Conservation (phyloP, 2,329 filamentous ascomycete species). For the Penicillium olsonii region DNA sequence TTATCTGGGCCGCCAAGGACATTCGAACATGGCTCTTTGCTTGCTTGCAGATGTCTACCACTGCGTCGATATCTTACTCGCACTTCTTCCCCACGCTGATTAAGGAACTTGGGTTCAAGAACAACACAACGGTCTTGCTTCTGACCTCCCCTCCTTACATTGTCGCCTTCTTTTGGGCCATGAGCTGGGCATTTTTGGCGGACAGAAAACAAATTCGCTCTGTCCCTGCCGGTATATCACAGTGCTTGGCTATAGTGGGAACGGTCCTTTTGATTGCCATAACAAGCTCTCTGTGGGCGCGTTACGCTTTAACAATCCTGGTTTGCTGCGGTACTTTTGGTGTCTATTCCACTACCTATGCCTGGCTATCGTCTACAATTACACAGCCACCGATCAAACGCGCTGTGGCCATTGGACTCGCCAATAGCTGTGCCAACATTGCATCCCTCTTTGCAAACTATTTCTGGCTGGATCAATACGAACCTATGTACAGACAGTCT, state of each 20-base stretch:
- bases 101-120: slow-evolving; percentile 14
- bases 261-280: slow-evolving; percentile 13
- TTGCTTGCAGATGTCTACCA: slow-evolving; percentile 14
- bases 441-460: slow-evolving; percentile 16
- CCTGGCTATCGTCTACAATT: slow-evolving; percentile 15
- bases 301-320: slow-evolving; percentile 14
- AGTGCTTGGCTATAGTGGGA: slow-evolving; percentile 9
- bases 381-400: slow-evolving; percentile 16
- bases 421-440: slow-evolving; percentile 15
- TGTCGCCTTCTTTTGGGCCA: slow-evolving; percentile 14
- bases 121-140: slow-evolving; percentile 17
- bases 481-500: slow-evolving; percentile 11
- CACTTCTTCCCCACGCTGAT: slow-evolving; percentile 25
- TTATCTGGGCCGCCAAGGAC: slow-evolving; percentile 14
- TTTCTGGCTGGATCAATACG: slow-evolving; percentile 16
- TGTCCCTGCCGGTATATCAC: slow-evolving; percentile 9
- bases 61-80: slow-evolving; percentile 17
- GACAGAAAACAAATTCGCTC: slow-evolving; percentile 12
- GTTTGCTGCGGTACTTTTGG: slow-evolving; percentile 16
- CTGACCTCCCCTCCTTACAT: slow-evolving; percentile 21
- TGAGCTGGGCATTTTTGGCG: slow-evolving; percentile 14
- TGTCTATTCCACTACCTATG: slow-evolving; percentile 15
- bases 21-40: slow-evolving; percentile 15
- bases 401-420: slow-evolving; percentile 12
- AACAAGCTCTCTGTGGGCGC: slow-evolving; percentile 9